Evolutionary conservation across 139 green algal genomes (phyloP), one percentile per base, ranked within the genome.

Genomic region (Volvox reticuliferus): DNA sequence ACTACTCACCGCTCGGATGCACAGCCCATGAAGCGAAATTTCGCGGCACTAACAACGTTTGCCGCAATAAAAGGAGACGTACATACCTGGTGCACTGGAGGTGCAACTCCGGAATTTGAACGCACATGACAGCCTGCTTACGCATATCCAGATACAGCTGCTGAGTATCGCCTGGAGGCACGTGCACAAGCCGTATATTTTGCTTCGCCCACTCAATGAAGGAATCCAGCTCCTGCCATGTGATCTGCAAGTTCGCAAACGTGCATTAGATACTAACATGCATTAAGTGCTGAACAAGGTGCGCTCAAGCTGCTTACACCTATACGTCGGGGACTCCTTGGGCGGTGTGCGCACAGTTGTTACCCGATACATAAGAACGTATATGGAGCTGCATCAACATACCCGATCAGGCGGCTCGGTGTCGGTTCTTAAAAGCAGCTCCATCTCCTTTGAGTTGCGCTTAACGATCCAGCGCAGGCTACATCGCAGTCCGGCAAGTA

Each of bases 71-170:
- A 55, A 55, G 9, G 44, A 55, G 44, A 55, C 65, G 24, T 28
- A 73, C 65, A 0, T 28, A 90, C 89, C 75, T 90, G 17, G 68
- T 33, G 36, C 89, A 91, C 5, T 88, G 63, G 85, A 97, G 89
- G 36, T 91, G 86, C 30, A 96, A 93, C 33, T 95, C 91, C 62
- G 95, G 95, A 69, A 97, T 93, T 0, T 82, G 91, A 12, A 95
- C 79, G 76, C 96, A 92, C 63, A 96, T 50, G 75, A 96, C 91
- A 61, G 95, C 91, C n/a, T 95, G 93, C 75, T 94, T 89, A 17
- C 83, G 80, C 92, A 97, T 83, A 93, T 97, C 89, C 65, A 94
- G 88, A 79, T 97, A 96, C 35, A 95, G 82, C 68, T 82, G 50
- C 94, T 96, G 91, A 76, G 82, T 90, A 62, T 22, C 35, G 24